These are phyloP conservation scores for Peziza echinospora DNA, from an alignment of 495 filamentous ascomycete species.

Conservation along the genomic window DNA sequence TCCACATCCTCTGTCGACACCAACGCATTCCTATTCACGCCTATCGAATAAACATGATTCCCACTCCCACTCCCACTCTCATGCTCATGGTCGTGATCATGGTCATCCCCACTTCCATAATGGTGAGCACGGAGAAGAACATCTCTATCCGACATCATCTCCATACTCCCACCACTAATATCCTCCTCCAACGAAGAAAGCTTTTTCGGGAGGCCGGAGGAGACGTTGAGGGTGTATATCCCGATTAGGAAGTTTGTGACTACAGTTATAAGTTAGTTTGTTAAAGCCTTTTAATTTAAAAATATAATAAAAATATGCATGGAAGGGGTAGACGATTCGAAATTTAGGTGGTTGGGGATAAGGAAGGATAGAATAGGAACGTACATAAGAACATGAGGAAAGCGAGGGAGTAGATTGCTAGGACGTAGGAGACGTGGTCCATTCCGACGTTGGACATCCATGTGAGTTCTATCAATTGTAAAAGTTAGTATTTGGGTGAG, in stretches of 20 bases:
- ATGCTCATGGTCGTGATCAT: too few relatives aligned
- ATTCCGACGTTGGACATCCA: constrained; percentile 49
- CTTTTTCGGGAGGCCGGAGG: background rate
- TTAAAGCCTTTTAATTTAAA: too few relatives aligned
- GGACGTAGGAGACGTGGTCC: constrained; percentile 73
- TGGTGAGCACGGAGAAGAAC: too few relatives aligned
- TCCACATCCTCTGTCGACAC: constrained; percentile 40
- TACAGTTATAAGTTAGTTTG: too few relatives aligned
- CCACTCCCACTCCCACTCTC: too few relatives aligned
- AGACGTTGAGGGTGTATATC: constrained; percentile 7
- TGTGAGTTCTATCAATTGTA: constrained; percentile 34
- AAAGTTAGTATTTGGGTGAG: background rate
- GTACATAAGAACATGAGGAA: constrained; percentile 75
- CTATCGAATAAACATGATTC: too few relatives aligned
- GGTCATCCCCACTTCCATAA: too few relatives aligned
- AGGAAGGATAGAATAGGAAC: constrained; percentile 16
- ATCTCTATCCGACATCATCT: constrained; percentile 3
- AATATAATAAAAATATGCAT: too few relatives aligned
- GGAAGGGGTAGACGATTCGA: too few relatives aligned
- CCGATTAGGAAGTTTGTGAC: constrained; percentile 14
- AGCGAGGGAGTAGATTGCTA: constrained; percentile 74
- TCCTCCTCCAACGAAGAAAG: background rate
- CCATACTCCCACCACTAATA: constrained; percentile 4
- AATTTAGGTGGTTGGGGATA: too few relatives aligned
- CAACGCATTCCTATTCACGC: background rate